Base-by-base conservation (phyloP, 2,329 filamentous ascomycete species). In the Conoideocrella luteorostrata region DNA sequence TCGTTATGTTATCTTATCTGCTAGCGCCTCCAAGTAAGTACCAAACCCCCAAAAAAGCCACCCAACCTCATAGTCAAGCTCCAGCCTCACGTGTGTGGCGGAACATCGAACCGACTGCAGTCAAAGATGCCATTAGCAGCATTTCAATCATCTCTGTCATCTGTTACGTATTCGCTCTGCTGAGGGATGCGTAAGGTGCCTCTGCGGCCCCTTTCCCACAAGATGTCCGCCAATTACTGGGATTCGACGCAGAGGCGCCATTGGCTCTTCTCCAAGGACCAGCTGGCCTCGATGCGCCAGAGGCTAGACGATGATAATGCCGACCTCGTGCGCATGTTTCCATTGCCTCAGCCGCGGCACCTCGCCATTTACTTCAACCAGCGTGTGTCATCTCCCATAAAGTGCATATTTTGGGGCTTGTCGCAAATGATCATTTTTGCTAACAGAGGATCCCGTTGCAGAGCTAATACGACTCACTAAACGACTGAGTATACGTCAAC, bases 201-300 rank as follows among this genome's bases (percentile, higher is more conserved):
- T 47, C 44, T 24, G 45, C 48, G 34, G 46, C 34, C 30, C 36
- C 43, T 41, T 23, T 45, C 43, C 43, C 40, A 47, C 41, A 56
- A 46, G 42, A 96, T 96, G 91, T 88, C 91, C 26, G 87, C 90
- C 60, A 96, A 91, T 67, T 98, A 91, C 70, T 98, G 90, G 90
- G 85, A 88, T 51, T 97, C 93, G 44, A 93, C 88, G 21, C 93
- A 98, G 68, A 80, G 84, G 54, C 84, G 82, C 54, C 80, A 86
- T 69, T 98, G 93, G 93, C 85, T 88, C 45, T 95, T 95, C 65
- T 84, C 87, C 37, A 85, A 88, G 58, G 82, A 88, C 49, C 81
- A 90, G 61, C 75, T 98, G 42, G 78, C 80, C 12, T 75, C 84
- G 41, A 79, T 86, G 62, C 83, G 91, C 45, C 79, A 84, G 59